Evolutionary conservation across 2,329 filamentous ascomycete species (phyloP), one percentile per base, ranked within the genome.

Genomic region (Epichloe sp.): DNA sequence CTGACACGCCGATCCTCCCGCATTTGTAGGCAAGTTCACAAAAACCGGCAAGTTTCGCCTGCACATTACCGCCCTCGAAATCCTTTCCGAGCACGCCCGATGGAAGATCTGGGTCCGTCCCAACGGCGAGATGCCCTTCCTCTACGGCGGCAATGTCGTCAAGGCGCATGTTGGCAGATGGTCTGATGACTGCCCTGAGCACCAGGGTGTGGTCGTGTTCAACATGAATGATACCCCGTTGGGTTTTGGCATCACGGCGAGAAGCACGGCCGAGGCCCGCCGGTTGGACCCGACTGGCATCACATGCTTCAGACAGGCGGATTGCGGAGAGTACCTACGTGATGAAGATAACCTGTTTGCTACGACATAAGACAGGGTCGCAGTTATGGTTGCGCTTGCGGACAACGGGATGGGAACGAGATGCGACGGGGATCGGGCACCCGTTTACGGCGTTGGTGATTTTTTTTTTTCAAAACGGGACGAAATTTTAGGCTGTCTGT

Each of bases 71-170:
- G 86, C 78, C 17, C 76, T 98, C 53, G 85, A 89, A 56, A 80
- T 96, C 56, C 85, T 98, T 58, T 86, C 90, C 52, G 85, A 88
- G 57, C 88, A 96, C 67, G 91, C 91, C 44, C 78, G 93, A 53
- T 95, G 95, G 72, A 97, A 97, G 80, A 83, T 97, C 60, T 97
- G 90, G 89, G 84, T 98, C 59, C 94, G 94, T 71, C 79, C 83
- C 53, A 97, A 97, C 70, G 93, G 93, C 58, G 90, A 94, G 63
- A 95, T 96, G 89, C 91, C 93, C 1, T 97, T 95, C 67, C 72
- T 98, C 45, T 98, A 97, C 69, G 93, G 93, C 49, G 87, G 88
- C 52, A 90, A 97, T 68, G 77, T 95, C 49, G 80, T 94, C 59
- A 78, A 78, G 65, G 75, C 75, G 8, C 75, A 78, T 62, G 79